A percentile compares a stretch with the other conserved stretches of the same genome.
These are phyloP conservation scores for Aspergillus sp. DNA, from an alignment of 2,329 filamentous ascomycete genomes.

Conservation along the genomic window DNA sequence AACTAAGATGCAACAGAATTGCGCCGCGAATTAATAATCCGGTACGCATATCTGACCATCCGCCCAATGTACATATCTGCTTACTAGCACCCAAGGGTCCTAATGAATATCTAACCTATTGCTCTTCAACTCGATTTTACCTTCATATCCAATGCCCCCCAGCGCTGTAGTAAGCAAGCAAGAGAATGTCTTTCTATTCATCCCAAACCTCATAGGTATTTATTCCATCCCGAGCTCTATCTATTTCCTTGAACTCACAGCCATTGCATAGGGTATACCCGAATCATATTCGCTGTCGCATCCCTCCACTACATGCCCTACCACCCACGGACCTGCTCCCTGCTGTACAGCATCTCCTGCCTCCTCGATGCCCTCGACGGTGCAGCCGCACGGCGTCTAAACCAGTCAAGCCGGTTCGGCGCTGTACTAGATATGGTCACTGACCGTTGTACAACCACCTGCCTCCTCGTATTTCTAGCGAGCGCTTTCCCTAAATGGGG, in stretches of 20 bases:
- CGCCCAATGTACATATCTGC: too few species aligned
- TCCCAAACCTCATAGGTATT: constrained; percentile 78
- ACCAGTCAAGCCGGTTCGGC: constrained; percentile 93
- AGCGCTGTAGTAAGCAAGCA: constrained; percentile 9
- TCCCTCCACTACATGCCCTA: constrained; percentile 99
- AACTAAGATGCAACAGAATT: too few species aligned
- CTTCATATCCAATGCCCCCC: not conserved
- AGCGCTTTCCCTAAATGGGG: constrained; percentile 93
- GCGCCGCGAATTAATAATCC: too few species aligned
- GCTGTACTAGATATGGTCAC: constrained; percentile 99
- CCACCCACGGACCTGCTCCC: constrained; percentile 90
- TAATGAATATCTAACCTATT: not conserved
- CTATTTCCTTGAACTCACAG: not conserved
- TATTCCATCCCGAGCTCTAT: constrained; percentile 1
- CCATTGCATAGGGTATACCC: constrained; percentile 63
- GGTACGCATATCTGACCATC: too few species aligned
- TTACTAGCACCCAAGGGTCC: too few species aligned
- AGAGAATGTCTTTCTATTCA: constrained; percentile 81
- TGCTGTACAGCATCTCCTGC: constrained; percentile 85
- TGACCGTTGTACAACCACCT: constrained; percentile 93
- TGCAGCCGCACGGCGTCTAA: constrained; percentile 77
- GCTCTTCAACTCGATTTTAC: not conserved
- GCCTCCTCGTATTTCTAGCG: constrained; percentile 88
- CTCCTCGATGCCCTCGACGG: constrained; percentile 94
- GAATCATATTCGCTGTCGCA: constrained; percentile 77